These are phyloP conservation scores for Acanthochlamys bracteata DNA, from an alignment of 106 monocot species.

Conservation along the genomic window DNA sequence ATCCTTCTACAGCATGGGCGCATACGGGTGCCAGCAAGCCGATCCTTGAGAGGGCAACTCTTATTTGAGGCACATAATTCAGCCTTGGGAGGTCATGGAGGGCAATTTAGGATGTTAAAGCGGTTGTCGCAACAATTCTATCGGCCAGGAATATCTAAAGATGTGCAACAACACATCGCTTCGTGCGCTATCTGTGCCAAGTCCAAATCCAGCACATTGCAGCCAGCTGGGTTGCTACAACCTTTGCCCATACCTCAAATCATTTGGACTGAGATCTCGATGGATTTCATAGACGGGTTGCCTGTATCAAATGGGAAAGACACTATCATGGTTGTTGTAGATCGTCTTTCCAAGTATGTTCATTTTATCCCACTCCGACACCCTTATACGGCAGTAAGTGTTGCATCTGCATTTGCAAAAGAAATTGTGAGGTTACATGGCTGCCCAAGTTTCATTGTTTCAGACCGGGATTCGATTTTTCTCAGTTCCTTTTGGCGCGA, in stretches of 20 bases:
- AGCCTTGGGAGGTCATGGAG: neutral
- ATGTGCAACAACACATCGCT: neutral
- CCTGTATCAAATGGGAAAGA: neutral
- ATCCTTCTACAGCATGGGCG: no score
- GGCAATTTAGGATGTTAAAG: neutral
- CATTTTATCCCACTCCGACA: neutral
- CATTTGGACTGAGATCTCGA: constrained; percentile 1
- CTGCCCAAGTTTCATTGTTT: neutral
- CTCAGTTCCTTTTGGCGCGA: neutral
- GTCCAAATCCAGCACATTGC: neutral
- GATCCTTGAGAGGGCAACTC: neutral
- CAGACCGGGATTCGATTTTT: neutral
- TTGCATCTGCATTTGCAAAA: neutral
- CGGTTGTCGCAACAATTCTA: neutral
- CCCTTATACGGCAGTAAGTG: neutral
- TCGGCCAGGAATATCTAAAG: neutral
- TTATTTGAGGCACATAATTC: neutral
- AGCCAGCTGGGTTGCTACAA: neutral
- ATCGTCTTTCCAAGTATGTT: neutral
- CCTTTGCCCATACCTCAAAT: constrained; percentile 5
- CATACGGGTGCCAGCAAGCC: no score
- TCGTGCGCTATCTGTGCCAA: neutral
- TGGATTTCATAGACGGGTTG: constrained; percentile 4
- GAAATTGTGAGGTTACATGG: neutral
- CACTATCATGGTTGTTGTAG: constrained; percentile 1